Evolutionary conservation across 2,329 filamentous ascomycete genomes (phyloP).

Genomic region (Graphilbum fragrans): DNA sequence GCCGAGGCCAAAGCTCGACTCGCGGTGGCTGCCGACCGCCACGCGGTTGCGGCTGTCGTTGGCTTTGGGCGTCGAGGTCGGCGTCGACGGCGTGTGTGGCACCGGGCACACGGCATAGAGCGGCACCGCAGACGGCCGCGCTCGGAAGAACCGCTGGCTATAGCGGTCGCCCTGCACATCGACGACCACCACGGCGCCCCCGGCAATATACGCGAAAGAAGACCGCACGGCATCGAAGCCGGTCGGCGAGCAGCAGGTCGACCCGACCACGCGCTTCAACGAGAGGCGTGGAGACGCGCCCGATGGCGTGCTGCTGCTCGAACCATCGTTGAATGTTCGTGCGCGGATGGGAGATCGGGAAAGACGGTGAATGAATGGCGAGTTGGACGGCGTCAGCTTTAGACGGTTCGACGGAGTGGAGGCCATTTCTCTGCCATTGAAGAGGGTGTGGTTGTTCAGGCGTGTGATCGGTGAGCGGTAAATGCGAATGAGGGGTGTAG

Average conservation of each 20-base stretch:
- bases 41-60: slow-evolving; percentile 50
- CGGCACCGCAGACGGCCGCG: slow-evolving; percentile 65
- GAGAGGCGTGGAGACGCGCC: slow-evolving; percentile 47
- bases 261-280: slow-evolving; percentile 78
- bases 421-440: slow-evolving; percentile 47
- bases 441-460: slow-evolving; percentile 4
- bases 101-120: slow-evolving; percentile 42
- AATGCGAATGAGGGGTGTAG: no score
- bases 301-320: not conserved
- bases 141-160: slow-evolving; percentile 81
- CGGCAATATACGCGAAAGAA: slow-evolving; percentile 82
- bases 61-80: slow-evolving; percentile 45
- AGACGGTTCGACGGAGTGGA: slow-evolving; percentile 48
- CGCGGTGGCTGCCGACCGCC: slow-evolving; percentile 28
- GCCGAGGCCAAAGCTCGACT: slow-evolving; percentile 29
- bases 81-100: slow-evolving; percentile 35
- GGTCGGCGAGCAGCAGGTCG: slow-evolving; percentile 72
- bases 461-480: not conserved
- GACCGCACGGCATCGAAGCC: slow-evolving; percentile 73
- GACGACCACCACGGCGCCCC: slow-evolving; percentile 84
- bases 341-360: slow-evolving; percentile 50
- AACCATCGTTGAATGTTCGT: slow-evolving; percentile 29
- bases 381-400: slow-evolving; percentile 65
- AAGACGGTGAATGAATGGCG: slow-evolving; percentile 52
- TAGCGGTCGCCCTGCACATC: slow-evolving; percentile 57